A percentile compares a stretch with the other conserved stretches of the same genome.
phyloP scores from a whole-genome alignment of 192 early-diverging fungal genomes.

The Dimargaris xerosporica region DNA sequence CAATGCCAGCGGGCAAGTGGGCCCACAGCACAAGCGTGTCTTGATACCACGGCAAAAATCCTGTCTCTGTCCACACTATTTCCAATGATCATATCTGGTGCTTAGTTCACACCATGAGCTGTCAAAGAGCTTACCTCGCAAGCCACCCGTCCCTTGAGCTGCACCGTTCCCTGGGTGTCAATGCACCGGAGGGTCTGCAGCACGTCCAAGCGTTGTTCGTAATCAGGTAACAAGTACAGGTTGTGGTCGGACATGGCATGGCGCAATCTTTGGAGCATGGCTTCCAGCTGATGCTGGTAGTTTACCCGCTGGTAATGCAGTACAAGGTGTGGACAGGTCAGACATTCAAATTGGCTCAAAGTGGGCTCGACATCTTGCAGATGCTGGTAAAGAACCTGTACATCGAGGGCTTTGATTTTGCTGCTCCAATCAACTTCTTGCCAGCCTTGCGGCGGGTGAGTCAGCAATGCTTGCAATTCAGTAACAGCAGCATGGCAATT shows the following conservation, averaged over 20 bases:
- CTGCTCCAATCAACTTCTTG: background rate
- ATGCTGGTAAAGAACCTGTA: background rate
- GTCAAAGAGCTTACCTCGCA: conserved; percentile 47
- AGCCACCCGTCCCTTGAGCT: conserved; percentile 89
- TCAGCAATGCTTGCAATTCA: too few species aligned
- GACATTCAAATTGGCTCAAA: conserved; percentile 18
- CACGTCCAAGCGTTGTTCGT: conserved; percentile 73
- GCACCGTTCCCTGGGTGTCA: conserved; percentile 71
- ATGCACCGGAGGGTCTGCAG: conserved; percentile 67
- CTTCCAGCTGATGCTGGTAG: conserved; percentile 41
- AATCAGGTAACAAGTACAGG: conserved; percentile 84
- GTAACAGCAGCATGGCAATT: too few species aligned
- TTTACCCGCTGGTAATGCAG: conserved; percentile 38
- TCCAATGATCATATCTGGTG: background rate
- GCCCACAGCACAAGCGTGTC: too few species aligned
- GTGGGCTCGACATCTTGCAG: background rate
- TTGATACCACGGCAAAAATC: too few species aligned
- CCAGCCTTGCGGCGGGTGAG: background rate
- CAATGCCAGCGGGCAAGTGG: too few species aligned
- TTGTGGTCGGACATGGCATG: conserved; percentile 80
- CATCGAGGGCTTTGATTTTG: background rate
- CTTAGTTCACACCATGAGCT: background rate
- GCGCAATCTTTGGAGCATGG: conserved; percentile 56
- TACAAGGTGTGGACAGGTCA: conserved; percentile 22
- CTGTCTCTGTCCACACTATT: too few species aligned